Conservation (phyloP, 331 rosid genomes). For the Pyrus hybrid region DNA sequence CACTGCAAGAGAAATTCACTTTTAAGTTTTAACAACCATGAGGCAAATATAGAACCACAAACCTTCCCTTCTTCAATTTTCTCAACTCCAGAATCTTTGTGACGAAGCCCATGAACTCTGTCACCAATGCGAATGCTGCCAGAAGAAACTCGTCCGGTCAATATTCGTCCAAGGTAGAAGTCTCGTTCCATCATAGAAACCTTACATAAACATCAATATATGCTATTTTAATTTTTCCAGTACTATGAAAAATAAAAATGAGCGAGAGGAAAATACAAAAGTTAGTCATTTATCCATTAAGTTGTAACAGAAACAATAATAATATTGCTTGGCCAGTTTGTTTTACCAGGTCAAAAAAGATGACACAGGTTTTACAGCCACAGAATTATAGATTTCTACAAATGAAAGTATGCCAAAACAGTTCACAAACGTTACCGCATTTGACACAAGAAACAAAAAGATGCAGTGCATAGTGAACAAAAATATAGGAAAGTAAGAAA, state of each 20-base stretch:
- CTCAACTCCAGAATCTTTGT: slow-evolving; percentile 63
- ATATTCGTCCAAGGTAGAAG: slow-evolving; percentile 84
- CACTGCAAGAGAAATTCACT: background rate
- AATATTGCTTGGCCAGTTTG: background rate
- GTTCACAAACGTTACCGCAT: background rate
- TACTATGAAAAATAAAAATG: background rate
- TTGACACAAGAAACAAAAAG: background rate
- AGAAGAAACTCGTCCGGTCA: slow-evolving; percentile 79
- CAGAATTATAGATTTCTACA: background rate
- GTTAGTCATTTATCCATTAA: background rate
- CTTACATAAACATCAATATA: slow-evolving; percentile 52
- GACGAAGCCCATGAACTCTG: slow-evolving; percentile 75
- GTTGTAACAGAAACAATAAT: background rate
- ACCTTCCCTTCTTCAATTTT: slow-evolving; percentile 98
- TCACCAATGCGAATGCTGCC: slow-evolving; percentile 83
- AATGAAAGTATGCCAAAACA: background rate
- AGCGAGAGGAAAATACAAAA: slow-evolving; percentile 1
- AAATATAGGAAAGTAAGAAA: background rate
- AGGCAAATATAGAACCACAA: slow-evolving; percentile 7
- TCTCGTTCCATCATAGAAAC: slow-evolving; percentile 99
- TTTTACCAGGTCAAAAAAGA: background rate
- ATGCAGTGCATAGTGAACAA: background rate
- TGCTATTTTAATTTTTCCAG: slow-evolving; percentile 27
- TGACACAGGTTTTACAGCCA: background rate
- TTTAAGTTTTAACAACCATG: background rate